Conservation (phyloP, 768 basidiomycete species). For the Boletales sp. region DNA sequence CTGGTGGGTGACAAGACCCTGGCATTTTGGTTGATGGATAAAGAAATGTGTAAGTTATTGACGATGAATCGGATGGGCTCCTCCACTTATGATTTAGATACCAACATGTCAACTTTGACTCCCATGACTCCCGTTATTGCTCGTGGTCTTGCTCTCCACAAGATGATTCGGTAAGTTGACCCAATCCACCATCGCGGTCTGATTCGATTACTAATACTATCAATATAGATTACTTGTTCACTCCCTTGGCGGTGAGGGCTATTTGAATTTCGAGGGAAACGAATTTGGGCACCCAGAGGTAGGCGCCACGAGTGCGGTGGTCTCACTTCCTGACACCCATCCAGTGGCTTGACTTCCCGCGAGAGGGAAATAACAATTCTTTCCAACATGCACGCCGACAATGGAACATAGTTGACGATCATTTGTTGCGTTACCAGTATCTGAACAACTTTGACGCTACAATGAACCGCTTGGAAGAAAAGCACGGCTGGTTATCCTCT, state of each 20-base stretch:
- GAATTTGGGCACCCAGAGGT: constrained; percentile 99
- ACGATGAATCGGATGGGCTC: background rate
- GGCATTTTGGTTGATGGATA: constrained; percentile 99
- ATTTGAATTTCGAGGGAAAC: constrained; percentile 96
- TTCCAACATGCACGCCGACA: constrained; percentile 97
- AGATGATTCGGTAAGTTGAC: constrained; percentile 82
- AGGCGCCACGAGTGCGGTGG: constrained; percentile 11
- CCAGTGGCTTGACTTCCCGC: constrained; percentile 98
- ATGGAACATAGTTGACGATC: constrained; percentile 92
- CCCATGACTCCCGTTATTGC: constrained; percentile 82
- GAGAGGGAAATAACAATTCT: constrained; percentile 91
- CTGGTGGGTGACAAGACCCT: constrained; percentile 98
- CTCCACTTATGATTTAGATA: constrained; percentile 48
- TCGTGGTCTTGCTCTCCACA: constrained; percentile 89
- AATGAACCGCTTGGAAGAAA: constrained; percentile 85
- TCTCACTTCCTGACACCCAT: background rate
- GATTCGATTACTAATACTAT: background rate
- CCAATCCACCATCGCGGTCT: background rate
- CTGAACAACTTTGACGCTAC: constrained; percentile 90
- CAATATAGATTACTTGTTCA: constrained; percentile 75
- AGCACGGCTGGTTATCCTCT: constrained; percentile 80
- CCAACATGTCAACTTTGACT: constrained; percentile 88
- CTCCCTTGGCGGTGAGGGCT: constrained; percentile 93
- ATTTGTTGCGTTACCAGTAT: constrained; percentile 84
- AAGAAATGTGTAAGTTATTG: constrained; percentile 88